These are phyloP conservation scores for Mycena olivaceomarginata DNA, from an alignment of 768 basidiomycete genomes.

Conservation along the genomic window DNA sequence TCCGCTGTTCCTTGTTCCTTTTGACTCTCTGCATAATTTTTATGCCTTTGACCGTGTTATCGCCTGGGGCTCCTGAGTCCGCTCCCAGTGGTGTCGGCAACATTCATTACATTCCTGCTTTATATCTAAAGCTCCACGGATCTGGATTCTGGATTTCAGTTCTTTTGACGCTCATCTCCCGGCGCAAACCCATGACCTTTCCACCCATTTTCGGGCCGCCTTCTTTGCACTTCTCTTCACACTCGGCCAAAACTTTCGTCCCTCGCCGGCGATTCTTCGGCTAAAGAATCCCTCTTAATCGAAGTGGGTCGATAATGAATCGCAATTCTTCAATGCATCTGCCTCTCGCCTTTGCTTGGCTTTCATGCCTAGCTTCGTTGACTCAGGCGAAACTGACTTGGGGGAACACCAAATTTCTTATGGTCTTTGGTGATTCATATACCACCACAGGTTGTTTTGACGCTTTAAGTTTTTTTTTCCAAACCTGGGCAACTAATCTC, in stretches of 20 bases:
- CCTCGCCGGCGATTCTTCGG: conserved; percentile 28
- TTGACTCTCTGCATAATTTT: too few relatives aligned
- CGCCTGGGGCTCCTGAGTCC: too few relatives aligned
- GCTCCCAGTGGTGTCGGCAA: too few relatives aligned
- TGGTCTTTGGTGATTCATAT: conserved; percentile 81
- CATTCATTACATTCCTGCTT: too few relatives aligned
- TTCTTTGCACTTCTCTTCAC: background rate
- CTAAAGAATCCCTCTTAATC: conserved; percentile 9
- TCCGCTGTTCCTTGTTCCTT: too few relatives aligned
- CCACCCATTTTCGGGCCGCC: background rate
- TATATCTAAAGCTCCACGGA: too few relatives aligned
- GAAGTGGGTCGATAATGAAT: background rate
- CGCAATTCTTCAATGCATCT: conserved; percentile 13
- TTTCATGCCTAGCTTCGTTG: conserved; percentile 5
- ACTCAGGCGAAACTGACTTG: conserved; percentile 63
- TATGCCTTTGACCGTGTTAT: too few relatives aligned
- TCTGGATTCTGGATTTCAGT: too few relatives aligned
- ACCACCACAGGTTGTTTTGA: conserved; percentile 62
- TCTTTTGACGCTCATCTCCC: too few relatives aligned
- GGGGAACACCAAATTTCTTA: conserved; percentile 72
- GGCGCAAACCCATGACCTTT: conserved; percentile 8
- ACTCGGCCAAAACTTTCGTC: background rate
- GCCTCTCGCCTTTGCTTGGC: background rate
- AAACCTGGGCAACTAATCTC: background rate
- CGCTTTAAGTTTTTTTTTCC: background rate